Percentiles rank a stretch among this genome's conserved stretches.
Evolutionary conservation across 2,329 filamentous ascomycete genomes (phyloP).

Genomic region (Trichoderma sp.): DNA sequence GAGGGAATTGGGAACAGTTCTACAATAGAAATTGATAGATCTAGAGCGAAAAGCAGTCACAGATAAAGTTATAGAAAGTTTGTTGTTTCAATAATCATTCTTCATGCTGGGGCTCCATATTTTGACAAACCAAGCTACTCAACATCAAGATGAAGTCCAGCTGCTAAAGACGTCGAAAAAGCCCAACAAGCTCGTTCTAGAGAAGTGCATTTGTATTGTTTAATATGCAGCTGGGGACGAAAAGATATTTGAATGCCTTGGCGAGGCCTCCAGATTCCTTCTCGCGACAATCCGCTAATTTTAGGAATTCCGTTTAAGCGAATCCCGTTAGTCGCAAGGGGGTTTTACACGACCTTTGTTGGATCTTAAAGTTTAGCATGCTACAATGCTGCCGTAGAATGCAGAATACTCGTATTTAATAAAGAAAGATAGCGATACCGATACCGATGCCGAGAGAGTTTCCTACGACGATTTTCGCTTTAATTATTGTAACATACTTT

Average conservation of each 20-base stretch:
- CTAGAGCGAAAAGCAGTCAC: background rate
- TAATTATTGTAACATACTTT: background rate
- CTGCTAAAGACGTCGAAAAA: too few species aligned
- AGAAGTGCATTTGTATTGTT: too few species aligned
- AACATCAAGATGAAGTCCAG: too few species aligned
- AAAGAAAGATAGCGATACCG: background rate
- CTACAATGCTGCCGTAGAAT: background rate
- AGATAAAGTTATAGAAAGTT: background rate
- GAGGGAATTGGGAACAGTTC: background rate
- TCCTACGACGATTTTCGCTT: background rate
- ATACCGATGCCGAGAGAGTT: background rate
- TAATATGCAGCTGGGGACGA: too few species aligned
- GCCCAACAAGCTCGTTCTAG: too few species aligned
- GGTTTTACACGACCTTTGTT: background rate
- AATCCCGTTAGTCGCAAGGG: background rate
- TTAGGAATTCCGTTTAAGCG: background rate
- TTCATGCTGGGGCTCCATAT: background rate
- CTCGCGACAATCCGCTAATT: background rate
- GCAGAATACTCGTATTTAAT: background rate
- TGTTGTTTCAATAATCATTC: background rate
- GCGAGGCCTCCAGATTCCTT: background rate
- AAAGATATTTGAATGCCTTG: background rate
- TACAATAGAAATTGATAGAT: background rate
- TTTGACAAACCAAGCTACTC: background rate
- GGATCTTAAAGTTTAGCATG: background rate